Evolutionary conservation across 208 protist species (phyloP).

Genomic region (Phytomonas sp.): DNA sequence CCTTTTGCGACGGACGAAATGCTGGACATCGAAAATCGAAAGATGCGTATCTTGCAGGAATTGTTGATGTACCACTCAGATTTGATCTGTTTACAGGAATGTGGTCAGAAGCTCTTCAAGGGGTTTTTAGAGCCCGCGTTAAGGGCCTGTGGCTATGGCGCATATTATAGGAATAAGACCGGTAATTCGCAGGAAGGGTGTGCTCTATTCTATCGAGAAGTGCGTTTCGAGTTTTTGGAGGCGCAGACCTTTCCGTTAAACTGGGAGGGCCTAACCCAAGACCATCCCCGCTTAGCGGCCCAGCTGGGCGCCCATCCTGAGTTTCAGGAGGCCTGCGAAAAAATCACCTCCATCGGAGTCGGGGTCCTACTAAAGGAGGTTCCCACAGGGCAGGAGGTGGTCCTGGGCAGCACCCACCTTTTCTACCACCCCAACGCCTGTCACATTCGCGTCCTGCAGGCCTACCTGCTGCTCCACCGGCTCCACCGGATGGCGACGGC

Average conservation of each 20-base stretch:
- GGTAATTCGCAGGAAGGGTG: slow-evolving; percentile 73
- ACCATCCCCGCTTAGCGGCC: slow-evolving; percentile 32
- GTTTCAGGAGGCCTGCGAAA: slow-evolving; percentile 50
- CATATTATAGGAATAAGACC: slow-evolving; percentile 67
- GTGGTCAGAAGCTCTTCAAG: slow-evolving; percentile 69
- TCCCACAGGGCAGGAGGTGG: slow-evolving; percentile 32
- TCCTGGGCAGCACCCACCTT: slow-evolving; percentile 88
- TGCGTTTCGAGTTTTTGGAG: slow-evolving; percentile 37
- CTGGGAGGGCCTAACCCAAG: slow-evolving; percentile 30
- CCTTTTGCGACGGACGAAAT: slow-evolving; percentile 76
- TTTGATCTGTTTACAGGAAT: slow-evolving; percentile 84
- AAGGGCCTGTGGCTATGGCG: slow-evolving; percentile 53
- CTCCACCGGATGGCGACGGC: slow-evolving; percentile 14
- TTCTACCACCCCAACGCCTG: slow-evolving; percentile 88
- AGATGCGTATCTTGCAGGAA: slow-evolving; percentile 73
- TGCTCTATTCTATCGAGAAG: slow-evolving; percentile 43
- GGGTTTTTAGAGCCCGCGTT: slow-evolving; percentile 60
- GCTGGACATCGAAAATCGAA: slow-evolving; percentile 58
- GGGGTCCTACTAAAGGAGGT: slow-evolving; percentile 34
- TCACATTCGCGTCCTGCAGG: slow-evolving; percentile 87
- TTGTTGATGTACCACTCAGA: slow-evolving; percentile 74
- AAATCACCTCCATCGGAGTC: slow-evolving; percentile 51
- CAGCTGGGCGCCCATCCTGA: slow-evolving; percentile 33
- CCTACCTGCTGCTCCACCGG: slow-evolving; percentile 49
- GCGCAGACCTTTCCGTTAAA: slow-evolving; percentile 43